Conservation (phyloP, 192 early-diverging fungal species). For the Podila clonocystis region DNA sequence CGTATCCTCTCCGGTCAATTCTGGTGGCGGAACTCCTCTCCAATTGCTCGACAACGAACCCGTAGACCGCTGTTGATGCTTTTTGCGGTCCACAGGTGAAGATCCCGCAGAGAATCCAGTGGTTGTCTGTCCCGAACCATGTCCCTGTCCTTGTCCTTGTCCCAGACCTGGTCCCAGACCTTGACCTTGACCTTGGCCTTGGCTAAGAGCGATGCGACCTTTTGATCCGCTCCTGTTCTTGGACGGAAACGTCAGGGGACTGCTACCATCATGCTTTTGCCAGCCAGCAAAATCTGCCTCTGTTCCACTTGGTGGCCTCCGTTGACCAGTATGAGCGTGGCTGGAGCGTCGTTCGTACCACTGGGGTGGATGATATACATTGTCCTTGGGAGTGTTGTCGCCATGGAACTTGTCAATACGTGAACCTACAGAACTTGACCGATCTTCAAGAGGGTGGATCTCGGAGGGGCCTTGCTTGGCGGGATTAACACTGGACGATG, state of each 20-base stretch:
- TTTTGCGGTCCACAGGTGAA: slow-evolving; percentile 16
- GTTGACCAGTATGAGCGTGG: not conserved
- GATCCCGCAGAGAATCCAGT: slow-evolving; percentile 2
- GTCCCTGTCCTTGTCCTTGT: not conserved
- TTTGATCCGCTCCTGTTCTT: slow-evolving; percentile 14
- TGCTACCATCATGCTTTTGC: slow-evolving; percentile 11
- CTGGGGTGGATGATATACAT: slow-evolving; percentile 43
- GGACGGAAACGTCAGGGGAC: slow-evolving; percentile 2
- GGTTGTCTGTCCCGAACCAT: not conserved
- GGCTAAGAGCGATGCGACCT: slow-evolving; percentile 5
- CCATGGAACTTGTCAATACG: not conserved
- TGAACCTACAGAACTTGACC: not conserved
- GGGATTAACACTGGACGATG: not conserved
- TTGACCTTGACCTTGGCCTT: not conserved
- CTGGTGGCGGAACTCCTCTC: slow-evolving; percentile 2
- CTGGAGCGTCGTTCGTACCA: slow-evolving; percentile 32
- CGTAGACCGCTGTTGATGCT: slow-evolving; percentile 1
- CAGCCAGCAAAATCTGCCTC: slow-evolving; percentile 23
- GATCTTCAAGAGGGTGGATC: not conserved
- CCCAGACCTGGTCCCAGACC: not conserved
- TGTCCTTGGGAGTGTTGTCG: slow-evolving; percentile 13
- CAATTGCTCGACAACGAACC: slow-evolving; percentile 8
- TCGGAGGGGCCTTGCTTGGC: not conserved
- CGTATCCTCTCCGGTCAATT: not conserved
- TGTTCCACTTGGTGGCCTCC: slow-evolving; percentile 18